These are phyloP conservation scores for Asterionellopsis glacialis DNA, from an alignment of 108 stramenopile species.

Conservation along the genomic window DNA sequence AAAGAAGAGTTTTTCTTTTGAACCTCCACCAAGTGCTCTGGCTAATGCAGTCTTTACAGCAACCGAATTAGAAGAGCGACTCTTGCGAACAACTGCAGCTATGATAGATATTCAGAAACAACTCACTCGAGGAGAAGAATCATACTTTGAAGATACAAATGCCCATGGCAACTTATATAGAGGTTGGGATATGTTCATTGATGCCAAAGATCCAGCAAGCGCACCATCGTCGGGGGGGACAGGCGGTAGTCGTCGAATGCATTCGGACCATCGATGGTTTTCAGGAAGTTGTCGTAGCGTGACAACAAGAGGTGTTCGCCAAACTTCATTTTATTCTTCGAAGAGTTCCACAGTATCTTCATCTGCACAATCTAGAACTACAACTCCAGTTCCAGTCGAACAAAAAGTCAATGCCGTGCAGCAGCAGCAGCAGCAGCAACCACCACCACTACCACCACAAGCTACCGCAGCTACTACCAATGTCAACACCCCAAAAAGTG, in stretches of 20 bases:
- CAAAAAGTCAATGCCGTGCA: no score
- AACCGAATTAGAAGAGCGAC: constrained; percentile 29
- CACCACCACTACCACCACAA: no score
- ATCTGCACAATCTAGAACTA: no score
- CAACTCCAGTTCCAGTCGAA: no score
- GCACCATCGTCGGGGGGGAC: not conserved
- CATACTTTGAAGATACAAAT: constrained; percentile 66
- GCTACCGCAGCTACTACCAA: no score
- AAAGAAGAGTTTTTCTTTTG: not conserved
- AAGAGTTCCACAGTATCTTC: no score
- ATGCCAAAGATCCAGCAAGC: constrained; percentile 5
- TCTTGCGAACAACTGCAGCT: constrained; percentile 29
- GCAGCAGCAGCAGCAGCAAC: no score
- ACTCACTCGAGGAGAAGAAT: constrained; percentile 67
- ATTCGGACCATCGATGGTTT: constrained; percentile 59
- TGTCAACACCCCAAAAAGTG: no score
- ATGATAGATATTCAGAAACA: constrained; percentile 65
- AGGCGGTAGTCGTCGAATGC: constrained; percentile 35
- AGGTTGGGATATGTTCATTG: constrained; percentile 68
- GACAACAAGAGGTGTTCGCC: not conserved
- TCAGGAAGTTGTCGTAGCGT: constrained; percentile 15
- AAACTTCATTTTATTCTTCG: not conserved
- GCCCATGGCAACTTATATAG: constrained; percentile 53
- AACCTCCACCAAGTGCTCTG: not conserved
- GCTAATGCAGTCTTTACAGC: constrained; percentile 25